These are phyloP conservation scores for Paraglomus brasilianum DNA, from an alignment of 192 early-diverging fungal genomes.

Conservation along the genomic window DNA sequence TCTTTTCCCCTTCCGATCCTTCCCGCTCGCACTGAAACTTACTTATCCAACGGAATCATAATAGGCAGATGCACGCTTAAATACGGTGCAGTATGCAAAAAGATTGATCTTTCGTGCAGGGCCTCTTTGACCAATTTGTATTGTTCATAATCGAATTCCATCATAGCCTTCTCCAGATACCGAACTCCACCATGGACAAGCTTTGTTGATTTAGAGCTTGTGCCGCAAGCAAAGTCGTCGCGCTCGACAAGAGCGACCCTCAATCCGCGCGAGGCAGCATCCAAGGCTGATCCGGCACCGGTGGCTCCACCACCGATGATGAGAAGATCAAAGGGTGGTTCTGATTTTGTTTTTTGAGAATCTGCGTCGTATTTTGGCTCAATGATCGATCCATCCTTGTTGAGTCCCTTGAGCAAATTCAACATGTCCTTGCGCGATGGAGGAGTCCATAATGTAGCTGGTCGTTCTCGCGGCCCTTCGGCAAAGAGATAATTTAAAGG, in stretches of 20 bases:
- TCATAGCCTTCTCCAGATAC: constrained; percentile 95
- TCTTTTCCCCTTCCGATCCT: too few relatives aligned
- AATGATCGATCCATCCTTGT: constrained; percentile 41
- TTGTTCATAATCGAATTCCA: constrained; percentile 93
- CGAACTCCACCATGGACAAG: constrained; percentile 96
- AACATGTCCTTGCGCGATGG: constrained; percentile 74
- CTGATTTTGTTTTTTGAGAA: constrained; percentile 22
- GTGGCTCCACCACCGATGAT: constrained; percentile 97
- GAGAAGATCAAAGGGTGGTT: constrained; percentile 74
- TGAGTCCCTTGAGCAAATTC: constrained; percentile 57
- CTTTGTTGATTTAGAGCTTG: constrained; percentile 90
- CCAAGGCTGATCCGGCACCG: constrained; percentile 85
- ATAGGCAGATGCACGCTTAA: constrained; percentile 91
- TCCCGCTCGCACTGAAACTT: constrained; percentile 26
- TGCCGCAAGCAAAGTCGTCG: constrained; percentile 93
- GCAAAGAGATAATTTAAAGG: too few relatives aligned
- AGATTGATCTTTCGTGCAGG: constrained; percentile 90
- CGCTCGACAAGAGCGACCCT: constrained; percentile 93
- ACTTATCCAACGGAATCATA: constrained; percentile 91
- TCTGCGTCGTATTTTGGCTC: constrained; percentile 28
- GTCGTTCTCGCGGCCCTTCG: constrained; percentile 39
- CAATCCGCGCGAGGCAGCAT: constrained; percentile 90
- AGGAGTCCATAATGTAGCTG: constrained; percentile 72
- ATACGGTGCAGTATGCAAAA: constrained; percentile 96
- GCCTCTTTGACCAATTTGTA: constrained; percentile 95